Base-by-base conservation (phyloP, 768 basidiomycete genomes). In the Kwoniella sp. region DNA sequence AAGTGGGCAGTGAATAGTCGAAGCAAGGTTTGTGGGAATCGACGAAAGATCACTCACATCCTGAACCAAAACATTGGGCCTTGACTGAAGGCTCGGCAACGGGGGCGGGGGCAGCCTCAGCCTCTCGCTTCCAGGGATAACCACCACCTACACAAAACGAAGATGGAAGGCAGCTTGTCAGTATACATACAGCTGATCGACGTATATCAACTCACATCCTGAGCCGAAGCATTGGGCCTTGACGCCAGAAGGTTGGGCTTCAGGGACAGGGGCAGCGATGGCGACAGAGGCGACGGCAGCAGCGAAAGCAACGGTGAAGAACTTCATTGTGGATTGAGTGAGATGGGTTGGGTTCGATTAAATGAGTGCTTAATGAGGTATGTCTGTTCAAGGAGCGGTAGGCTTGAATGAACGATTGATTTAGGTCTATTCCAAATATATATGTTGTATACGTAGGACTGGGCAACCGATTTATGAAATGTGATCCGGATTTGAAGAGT, bases 201-300 rank as follows among this genome's bases (percentile, higher is more conserved):
- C 60, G 55, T 56, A 56, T 6, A 24, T 24, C 40, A 30, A 69
- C 70, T 69, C 26, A 74, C 72, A 63, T 50, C 62, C 24, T 50
- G 47, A 21, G 17, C 56, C 57, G 69, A 64, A 69, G 60, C 66
- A 62, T 48, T 55, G 36, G 29, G 67, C 60, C 40, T 56, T 55
- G 37, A 67, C 54, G 17, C 40, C 40, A 19, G 40, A 44, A 19
- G 40, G 40, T 26, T 64, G 29, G 36, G 65, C 58, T 37, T 62
- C 69, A 12, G 73, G 62, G 25, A 70, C 62, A 25, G 76, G 76
- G 50, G 76, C 76, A 36, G 73, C 76, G 59, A 71, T 47, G 58
- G 64, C 71, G 21, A 70, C 57, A 29, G 71, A 66, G 55, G 73
- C 73, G 55, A 71, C 67, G 60, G 69, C 67, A 55, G 72, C 61